phyloP scores from a whole-genome alignment of 208 protist species.

The Crithidia acanthocephali region DNA sequence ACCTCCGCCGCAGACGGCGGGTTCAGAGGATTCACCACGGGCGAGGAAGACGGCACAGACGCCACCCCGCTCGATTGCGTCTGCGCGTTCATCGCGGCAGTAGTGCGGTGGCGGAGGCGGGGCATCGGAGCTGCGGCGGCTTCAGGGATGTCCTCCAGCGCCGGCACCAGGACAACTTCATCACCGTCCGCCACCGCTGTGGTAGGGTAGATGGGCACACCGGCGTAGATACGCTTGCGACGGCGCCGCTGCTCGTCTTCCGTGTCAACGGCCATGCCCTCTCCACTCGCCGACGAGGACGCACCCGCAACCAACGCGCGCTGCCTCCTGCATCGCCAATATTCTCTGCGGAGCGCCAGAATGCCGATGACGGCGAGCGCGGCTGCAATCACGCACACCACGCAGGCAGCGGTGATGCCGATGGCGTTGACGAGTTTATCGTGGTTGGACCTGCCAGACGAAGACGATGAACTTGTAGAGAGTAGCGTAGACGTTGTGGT shows the following conservation, averaged over 20 bases:
- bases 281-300: too few species aligned
- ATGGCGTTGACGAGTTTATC: background rate
- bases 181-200: slow-evolving; percentile 3
- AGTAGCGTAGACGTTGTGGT: background rate
- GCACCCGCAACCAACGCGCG: too few species aligned
- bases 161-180: slow-evolving; percentile 2
- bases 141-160: slow-evolving; percentile 7
- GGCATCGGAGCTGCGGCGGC: slow-evolving; percentile 3
- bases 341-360: background rate
- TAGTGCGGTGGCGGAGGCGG: background rate
- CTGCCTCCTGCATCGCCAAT: too few species aligned
- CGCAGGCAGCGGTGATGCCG: slow-evolving; percentile 1
- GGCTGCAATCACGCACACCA: background rate
- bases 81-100: background rate
- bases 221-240: background rate
- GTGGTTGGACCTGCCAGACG: background rate
- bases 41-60: background rate
- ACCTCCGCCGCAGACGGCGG: background rate
- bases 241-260: background rate
- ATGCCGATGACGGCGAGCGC: background rate
- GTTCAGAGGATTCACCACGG: background rate
- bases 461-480: background rate
- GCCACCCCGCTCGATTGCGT: background rate
- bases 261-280: background rate
- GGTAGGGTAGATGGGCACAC: slow-evolving; percentile 10